Base-by-base conservation (phyloP, 768 basidiomycete species). In the Artomyces pyxidatus region DNA sequence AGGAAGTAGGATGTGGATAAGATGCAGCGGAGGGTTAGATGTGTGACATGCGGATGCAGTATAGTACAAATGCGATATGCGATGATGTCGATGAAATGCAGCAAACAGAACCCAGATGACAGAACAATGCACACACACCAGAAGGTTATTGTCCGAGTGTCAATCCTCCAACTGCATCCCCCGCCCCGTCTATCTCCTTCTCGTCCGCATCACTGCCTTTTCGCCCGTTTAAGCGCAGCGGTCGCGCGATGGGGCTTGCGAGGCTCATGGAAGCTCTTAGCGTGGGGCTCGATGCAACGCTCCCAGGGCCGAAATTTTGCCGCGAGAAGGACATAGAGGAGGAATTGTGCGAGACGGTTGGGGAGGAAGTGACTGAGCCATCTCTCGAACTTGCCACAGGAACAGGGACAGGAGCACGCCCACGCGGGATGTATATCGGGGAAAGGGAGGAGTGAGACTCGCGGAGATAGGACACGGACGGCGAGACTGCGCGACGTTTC, bases 401-500 rank as follows among this genome's bases (percentile, higher is more conserved):
- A 25, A 86, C 78, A 11, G 86, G 69, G 42, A 87, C 80, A 1
- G 86, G 82, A 7, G 60, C 52, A 30, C 56, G 51, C 16, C 47
- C 50, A 21, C 68, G 70, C 53, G 75, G 68, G 48, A 68, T 68
- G 78, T 78, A 23, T 78, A 75, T 61, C 9, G 70, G 68, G 4
- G 74, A 23, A 75, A 75, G 61, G 4, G 70, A 68, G 3, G 74
- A 61, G 61, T 80, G 80, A 19, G 71, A 71, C 46, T 84, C 83
- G 42, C 85, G 76, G 17, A 87, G 70, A 61, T 77, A 75, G 10
- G 80, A 77, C 51, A 88, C 63, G 4, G 87, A 88, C 6, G 88
- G 88, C 11, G 88, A 90, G 21, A 89, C 87, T 10, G 88, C 88
- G 35, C 88, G 80, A 37, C 88, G 79, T 65, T 90, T 90, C 17